Base-by-base conservation (phyloP, 495 filamentous ascomycete species). In the Lentithecium fluviatile region DNA sequence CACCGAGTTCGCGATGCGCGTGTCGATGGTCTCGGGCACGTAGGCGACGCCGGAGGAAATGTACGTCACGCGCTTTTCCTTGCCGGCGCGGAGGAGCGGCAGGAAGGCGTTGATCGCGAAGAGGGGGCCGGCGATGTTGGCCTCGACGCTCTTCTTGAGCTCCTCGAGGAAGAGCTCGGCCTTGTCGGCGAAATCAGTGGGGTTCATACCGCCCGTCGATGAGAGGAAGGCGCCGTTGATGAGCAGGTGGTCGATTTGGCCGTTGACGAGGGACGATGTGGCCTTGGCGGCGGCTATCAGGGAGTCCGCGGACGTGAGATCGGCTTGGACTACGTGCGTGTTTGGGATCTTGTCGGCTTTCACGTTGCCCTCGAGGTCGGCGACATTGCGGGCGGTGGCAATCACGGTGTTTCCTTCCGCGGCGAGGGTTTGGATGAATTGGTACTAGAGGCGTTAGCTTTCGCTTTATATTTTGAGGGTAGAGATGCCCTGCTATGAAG, bases 51-150 rank as follows among this genome's bases (percentile, higher is more conserved):
- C 65, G 21, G 62, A 55, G n/a, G 65, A 63, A 10, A 70, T 59
- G 7, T 52, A 59, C 20, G 60, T 50, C 45, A 72, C 61, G 26
- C 69, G 68, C 66, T 72, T 72, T 13, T 37, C 11, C 2, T 47
- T 32, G 2, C 60, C 55, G 13, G 40, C 36, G 13, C 51, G 47
- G n/a, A 72, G 40, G 20, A 70, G 58, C 4, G 65, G 68, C n/a
- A 72, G 25, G 45, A 70, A 72, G 13, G 68, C 51, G 56, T 69
- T 72, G 53, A 67, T 69, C 7, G 57, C 55, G 47, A 64, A 57
- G 11, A 63, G 32, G 12, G 56, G 53, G 13, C 70, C 68, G 17
- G 64, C 55, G n/a, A 70, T 60, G 36, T 72, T 72, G 26, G 46
- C 50, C 11, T 40, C 23, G 37, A 65, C 65, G 17, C 54, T 52